Evolutionary conservation across 2,329 filamentous ascomycete species (phyloP), one percentile per base, ranked within the genome.

Genomic region (Aspergillus arachidicola): DNA sequence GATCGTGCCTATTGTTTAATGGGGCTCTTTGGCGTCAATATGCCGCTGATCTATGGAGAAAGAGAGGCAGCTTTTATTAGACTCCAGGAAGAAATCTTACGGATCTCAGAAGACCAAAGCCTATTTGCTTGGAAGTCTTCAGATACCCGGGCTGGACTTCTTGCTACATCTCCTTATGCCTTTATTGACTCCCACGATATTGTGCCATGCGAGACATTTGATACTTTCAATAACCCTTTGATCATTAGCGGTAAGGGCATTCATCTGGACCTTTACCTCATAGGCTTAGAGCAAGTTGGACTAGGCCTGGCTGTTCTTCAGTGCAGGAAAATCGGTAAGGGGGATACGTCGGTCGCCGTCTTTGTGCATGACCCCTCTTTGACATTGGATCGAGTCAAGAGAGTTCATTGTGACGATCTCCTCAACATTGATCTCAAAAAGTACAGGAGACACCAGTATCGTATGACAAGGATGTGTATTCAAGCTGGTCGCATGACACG

Each of bases 81-180:
- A 11, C 68, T 76, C 0, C 73, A 75, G 59, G 70, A 75, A 59
- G 73, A 75, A 50, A 74, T 75, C 6, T 68, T 75, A 60, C 69
- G 67, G 38, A 57, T 65, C 36, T 72, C 70, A 2, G 63, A 67
- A 23, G 69, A 72, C 51, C 68, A 70, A 1, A 53, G 16, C 1
- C 10, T 34, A 7, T 53, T 53, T 53, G 50, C 50, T 14, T 53
- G 28, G 28, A 32, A 28, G 1, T 50, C 46, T 10, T 7, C 46
- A 0, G 46, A 50, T 23, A 50, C 21, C 19, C 23, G 23, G 5
- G 5, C 2, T 9, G 45, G 45, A 1, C 45, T 48, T 10, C 45
- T 48, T 48, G 45, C 45, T 6, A 19, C 23, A 1, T 48, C 45
- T 9, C 45, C 45, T 0, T 14, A 5, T 16, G 45, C 45, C 12